Percentiles rank a stretch among this genome's conserved stretches.
These are phyloP conservation scores for Ceratobasidium sp. DNA, from an alignment of 1,284 basidiomycete species.

Conservation along the genomic window DNA sequence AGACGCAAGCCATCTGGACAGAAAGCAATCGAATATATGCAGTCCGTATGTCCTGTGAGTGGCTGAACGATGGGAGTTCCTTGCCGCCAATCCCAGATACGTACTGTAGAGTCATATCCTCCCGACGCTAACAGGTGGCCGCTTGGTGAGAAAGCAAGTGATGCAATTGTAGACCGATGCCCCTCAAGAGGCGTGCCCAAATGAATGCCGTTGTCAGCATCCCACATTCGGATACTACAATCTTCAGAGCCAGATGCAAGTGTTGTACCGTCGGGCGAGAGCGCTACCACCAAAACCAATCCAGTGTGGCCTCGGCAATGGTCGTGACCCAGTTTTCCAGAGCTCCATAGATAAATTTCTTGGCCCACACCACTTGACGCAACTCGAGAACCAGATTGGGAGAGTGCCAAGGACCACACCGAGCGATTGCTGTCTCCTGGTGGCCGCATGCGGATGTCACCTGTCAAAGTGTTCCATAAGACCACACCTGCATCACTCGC, in stretches of 20 bases:
- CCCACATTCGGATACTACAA: slow-evolving; percentile 54
- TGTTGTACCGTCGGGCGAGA: slow-evolving; percentile 52
- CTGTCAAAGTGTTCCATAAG: too few species aligned
- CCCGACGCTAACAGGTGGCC: background rate
- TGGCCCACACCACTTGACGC: background rate
- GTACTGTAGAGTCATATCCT: background rate
- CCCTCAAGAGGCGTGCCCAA: background rate
- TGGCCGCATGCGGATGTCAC: too few species aligned
- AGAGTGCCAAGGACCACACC: background rate
- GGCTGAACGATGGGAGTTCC: too few species aligned
- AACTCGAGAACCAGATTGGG: background rate
- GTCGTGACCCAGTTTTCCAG: background rate
- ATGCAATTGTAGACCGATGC: background rate
- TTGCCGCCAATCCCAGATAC: too few species aligned
- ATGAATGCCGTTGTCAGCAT: slow-evolving; percentile 36
- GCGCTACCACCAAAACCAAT: slow-evolving; percentile 53
- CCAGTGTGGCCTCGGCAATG: slow-evolving; percentile 52
- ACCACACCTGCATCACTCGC: too few species aligned
- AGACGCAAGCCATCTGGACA: too few species aligned
- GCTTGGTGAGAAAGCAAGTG: background rate
- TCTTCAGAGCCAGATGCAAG: slow-evolving; percentile 52
- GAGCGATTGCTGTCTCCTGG: background rate
- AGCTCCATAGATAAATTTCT: background rate
- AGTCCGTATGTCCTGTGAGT: too few species aligned
- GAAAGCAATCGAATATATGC: too few species aligned